Conservation (phyloP, 2,329 filamentous ascomycete species). For the Exserohilum turcica region DNA sequence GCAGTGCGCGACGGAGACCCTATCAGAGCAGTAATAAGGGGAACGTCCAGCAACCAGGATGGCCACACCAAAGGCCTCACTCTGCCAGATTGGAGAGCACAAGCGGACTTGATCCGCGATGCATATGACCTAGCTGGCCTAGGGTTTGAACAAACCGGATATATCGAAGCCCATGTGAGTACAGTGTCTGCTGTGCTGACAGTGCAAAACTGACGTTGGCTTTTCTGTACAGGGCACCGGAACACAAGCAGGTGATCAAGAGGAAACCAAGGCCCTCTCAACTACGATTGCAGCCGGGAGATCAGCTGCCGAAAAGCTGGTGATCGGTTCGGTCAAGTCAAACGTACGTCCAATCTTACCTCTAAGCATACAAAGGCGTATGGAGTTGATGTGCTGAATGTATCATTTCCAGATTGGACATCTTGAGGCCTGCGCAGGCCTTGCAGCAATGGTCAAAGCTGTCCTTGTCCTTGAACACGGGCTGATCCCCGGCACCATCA, state of each 20-base stretch:
- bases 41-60: too few species aligned
- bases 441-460: conserved; percentile 47
- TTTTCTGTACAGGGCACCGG: conserved; percentile 49
- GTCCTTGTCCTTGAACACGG: conserved; percentile 46
- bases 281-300: conserved; percentile 4
- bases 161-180: conserved; percentile 20
- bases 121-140: conserved; percentile 14
- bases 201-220: neutral
- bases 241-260: conserved; percentile 52
- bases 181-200: neutral
- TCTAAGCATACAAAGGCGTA: too few species aligned
- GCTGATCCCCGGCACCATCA: conserved; percentile 30
- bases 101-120: too few species aligned
- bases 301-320: conserved; percentile 52
- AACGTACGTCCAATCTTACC: conserved; percentile 20
- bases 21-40: too few species aligned
- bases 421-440: conserved; percentile 44
- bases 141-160: conserved; percentile 29
- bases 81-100: too few species aligned
- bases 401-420: conserved; percentile 31
- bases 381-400: too few species aligned
- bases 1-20: too few species aligned
- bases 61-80: too few species aligned
- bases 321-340: conserved; percentile 21
- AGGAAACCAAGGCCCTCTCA: conserved; percentile 18